Conservation (phyloP, 2,329 filamentous ascomycete species). For the Phaeosphaeriaceae sp. region DNA sequence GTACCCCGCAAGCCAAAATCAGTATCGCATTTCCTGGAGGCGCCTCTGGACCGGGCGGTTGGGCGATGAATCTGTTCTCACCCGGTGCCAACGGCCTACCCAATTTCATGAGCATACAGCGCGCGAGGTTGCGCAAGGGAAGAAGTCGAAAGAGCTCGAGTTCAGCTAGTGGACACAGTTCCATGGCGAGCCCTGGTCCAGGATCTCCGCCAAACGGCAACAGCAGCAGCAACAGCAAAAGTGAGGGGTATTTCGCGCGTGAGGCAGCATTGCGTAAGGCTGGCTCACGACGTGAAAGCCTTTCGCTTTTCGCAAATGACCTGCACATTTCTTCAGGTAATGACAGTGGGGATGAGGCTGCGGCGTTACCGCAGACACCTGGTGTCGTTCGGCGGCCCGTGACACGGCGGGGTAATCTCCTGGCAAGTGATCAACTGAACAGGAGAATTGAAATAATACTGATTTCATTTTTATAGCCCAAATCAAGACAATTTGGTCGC, state of each 20-base stretch:
- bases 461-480: constrained; percentile 72
- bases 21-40: constrained; percentile 52
- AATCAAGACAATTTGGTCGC: constrained; percentile 93
- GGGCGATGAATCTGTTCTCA: constrained; percentile 67
- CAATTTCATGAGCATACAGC: constrained; percentile 80
- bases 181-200: constrained; percentile 71
- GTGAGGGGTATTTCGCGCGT: constrained; percentile 61
- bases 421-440: constrained; percentile 65
- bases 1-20: constrained; percentile 78
- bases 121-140: constrained; percentile 63
- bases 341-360: constrained; percentile 76
- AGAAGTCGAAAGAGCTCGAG: constrained; percentile 70
- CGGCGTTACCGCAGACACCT: constrained; percentile 60
- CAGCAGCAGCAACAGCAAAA: constrained; percentile 59
- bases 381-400: constrained; percentile 84
- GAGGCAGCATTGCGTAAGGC: constrained; percentile 57
- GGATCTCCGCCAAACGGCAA: constrained; percentile 78
- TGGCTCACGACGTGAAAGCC: constrained; percentile 77
- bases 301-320: constrained; percentile 89
- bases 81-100: constrained; percentile 65
- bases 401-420: constrained; percentile 83
- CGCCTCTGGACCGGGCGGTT: constrained; percentile 59
- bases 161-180: constrained; percentile 73
- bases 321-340: constrained; percentile 79
- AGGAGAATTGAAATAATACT: constrained; percentile 6